Evolutionary conservation across 1,139 yeast species (phyloP).

Genomic region (Yamadazyma mexicana): DNA sequence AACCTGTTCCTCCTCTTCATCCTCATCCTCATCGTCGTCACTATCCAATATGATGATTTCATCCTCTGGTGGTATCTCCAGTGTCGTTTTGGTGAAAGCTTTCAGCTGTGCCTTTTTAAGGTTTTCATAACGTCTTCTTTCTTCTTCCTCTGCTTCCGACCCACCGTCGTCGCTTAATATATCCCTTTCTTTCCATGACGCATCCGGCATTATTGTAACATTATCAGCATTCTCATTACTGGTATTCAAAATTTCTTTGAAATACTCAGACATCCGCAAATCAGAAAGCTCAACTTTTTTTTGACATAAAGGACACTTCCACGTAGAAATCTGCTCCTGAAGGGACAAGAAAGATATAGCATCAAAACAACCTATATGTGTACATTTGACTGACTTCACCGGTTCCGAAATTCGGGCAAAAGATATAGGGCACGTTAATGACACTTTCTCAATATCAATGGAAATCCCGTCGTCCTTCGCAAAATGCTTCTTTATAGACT

Average conservation of each 20-base stretch:
- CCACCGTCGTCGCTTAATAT: constrained; percentile 15
- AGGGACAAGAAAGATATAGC: constrained; percentile 57
- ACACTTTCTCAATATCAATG: constrained; percentile 55
- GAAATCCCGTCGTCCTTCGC: constrained; percentile 58
- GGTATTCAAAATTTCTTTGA: constrained; percentile 46
- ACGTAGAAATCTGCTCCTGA: constrained; percentile 62
- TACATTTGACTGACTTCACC: constrained; percentile 56
- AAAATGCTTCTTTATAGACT: constrained; percentile 40
- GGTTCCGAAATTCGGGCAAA: constrained; percentile 63
- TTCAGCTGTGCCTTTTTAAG: neutral
- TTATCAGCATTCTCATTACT: constrained; percentile 50
- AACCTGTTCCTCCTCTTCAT: neutral
- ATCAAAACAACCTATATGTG: constrained; percentile 75
- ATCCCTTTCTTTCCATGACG: constrained; percentile 46
- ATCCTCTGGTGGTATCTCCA: constrained; percentile 1
- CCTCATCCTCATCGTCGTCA: constrained; percentile 10
- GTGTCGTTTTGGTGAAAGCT: neutral
- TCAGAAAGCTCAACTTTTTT: constrained; percentile 43
- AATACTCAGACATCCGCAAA: constrained; percentile 62
- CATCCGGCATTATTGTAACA: constrained; percentile 57
- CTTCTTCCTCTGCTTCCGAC: neutral
- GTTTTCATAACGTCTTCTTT: no score
- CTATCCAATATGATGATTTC: constrained; percentile 12
- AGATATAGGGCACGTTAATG: constrained; percentile 66
- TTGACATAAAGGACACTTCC: constrained; percentile 71